Conservation (phyloP, 2,329 filamentous ascomycete genomes). For the Colletotrichum costaricense region DNA sequence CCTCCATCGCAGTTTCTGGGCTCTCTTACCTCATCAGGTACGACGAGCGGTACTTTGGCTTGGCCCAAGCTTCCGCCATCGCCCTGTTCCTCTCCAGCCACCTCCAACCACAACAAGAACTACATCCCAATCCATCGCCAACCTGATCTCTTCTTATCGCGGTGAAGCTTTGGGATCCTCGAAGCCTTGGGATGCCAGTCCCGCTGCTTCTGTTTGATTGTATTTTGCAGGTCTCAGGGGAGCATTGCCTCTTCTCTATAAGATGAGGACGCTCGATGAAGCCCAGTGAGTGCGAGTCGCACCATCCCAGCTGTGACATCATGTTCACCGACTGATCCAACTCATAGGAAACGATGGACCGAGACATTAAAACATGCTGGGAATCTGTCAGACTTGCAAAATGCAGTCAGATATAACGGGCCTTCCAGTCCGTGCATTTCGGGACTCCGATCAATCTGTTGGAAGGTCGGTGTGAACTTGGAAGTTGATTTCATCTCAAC, state of each 20-base stretch:
- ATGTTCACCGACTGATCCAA: conserved; percentile 23
- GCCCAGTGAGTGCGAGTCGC: conserved; percentile 29
- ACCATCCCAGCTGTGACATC: conserved; percentile 36
- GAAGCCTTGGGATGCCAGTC: conserved; percentile 19
- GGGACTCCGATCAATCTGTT: conserved; percentile 87
- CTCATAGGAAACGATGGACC: conserved; percentile 73
- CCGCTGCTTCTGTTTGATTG: conserved; percentile 1
- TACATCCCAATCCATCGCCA: conserved; percentile 15
- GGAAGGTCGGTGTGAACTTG: conserved; percentile 74
- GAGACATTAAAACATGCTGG: conserved; percentile 68
- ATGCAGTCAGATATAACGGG: conserved; percentile 71
- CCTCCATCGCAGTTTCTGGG: neutral
- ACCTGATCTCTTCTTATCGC: neutral
- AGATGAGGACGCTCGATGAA: conserved; percentile 31
- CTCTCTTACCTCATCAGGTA: conserved; percentile 23
- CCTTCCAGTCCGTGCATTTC: conserved; percentile 72
- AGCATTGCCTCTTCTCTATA: conserved; percentile 5
- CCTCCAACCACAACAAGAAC: conserved; percentile 19
- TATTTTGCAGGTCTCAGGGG: neutral
- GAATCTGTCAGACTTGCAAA: conserved; percentile 70
- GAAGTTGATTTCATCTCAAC: neutral
- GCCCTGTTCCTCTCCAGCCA: conserved; percentile 30
- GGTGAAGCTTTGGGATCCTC: conserved; percentile 4
- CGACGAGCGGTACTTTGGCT: conserved; percentile 15
- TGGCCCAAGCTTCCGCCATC: conserved; percentile 29